Percentiles rank a stretch among this genome's conserved stretches.
phyloP scores from a whole-genome alignment of 768 basidiomycete species.

The Trametes elegans region DNA sequence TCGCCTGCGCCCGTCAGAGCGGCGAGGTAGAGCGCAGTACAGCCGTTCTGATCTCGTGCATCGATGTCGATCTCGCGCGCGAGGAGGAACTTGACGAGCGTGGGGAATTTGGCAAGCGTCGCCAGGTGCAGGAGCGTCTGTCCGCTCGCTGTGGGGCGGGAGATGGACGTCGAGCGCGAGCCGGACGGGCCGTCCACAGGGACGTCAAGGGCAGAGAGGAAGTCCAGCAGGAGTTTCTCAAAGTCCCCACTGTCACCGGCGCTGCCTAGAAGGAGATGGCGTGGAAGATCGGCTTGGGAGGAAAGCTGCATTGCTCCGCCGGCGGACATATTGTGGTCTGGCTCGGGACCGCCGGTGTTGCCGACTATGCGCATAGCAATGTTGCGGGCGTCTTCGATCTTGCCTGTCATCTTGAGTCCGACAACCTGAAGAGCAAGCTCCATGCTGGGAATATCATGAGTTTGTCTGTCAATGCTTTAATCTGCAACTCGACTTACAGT shows the following conservation, averaged over 20 bases:
- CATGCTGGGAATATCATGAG: conserved; percentile 56
- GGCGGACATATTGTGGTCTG: conserved; percentile 28
- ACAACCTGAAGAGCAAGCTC: conserved; percentile 94
- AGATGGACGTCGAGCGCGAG: conserved; percentile 57
- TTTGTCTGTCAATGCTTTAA: not conserved
- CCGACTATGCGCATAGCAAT: conserved; percentile 93
- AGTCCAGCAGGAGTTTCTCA: conserved; percentile 70
- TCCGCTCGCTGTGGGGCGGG: conserved; percentile 64
- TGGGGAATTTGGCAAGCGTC: conserved; percentile 70
- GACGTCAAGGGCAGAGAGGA: conserved; percentile 76
- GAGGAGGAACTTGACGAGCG: conserved; percentile 71
- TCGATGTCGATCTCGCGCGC: conserved; percentile 75
- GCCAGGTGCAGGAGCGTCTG: conserved; percentile 92
- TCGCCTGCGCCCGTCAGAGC: conserved; percentile 59
- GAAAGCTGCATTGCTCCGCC: conserved; percentile 52
- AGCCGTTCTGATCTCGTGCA: conserved; percentile 84
- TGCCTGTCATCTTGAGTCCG: conserved; percentile 94
- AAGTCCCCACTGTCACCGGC: conserved; percentile 60
- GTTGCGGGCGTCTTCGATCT: conserved; percentile 89
- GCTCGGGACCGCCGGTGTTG: conserved; percentile 54
- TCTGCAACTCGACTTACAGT: conserved; percentile 52
- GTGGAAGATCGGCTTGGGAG: conserved; percentile 40
- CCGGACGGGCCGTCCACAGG: conserved; percentile 47
- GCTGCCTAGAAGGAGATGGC: conserved; percentile 54
- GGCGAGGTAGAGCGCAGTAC: conserved; percentile 87